Base-by-base conservation (phyloP, 441 rosid genomes). In the Jatropha podagrica region DNA sequence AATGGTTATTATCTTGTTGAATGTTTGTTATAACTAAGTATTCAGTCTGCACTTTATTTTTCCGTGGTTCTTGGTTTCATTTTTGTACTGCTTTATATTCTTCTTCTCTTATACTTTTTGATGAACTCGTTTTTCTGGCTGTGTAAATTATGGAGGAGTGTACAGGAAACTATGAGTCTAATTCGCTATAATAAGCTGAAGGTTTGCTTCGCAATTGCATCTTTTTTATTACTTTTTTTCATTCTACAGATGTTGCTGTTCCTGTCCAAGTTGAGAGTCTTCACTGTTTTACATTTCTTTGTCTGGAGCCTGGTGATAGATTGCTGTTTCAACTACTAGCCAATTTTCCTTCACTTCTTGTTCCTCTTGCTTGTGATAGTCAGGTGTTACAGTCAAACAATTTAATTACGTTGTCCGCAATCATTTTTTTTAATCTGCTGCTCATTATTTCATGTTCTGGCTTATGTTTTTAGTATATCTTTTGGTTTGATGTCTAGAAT, bases 241-340 rank as follows among this genome's bases (percentile, higher is more conserved):
- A 69, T 83, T 76, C 83, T 85, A 83, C 92, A 97, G 99, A 83
- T 86, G 81, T 86, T 81, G 83, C 92, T 27, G 70, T 75, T 76
- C 66, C 80, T 32, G 94, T 89, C 74, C 95, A 89, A 82, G 83
- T 91, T 56, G 97, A 95, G 85, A 86, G 92, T 81, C 98, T 97
- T 74, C 91, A 83, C 72, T 93, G 94, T 76, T 85, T 91, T 81
- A 76, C 84, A 26, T 85, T 85, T 82, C 95, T 97, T 69, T 95
- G 98, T 86, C 60, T 81, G 23, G 87, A 83, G 78, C 81, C 89
- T 15, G 86, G 87, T 74, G 92, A 80, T 73, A 80, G 87, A 77
- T 79, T 92, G 85, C 81, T 79, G 55, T 74, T 80, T 81, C 88
- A 93, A 76, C 89, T 93, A 81, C 82, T 93, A 52, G 89, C 87